Base-by-base conservation (phyloP, 2,329 filamentous ascomycete species). In the Colletotrichum plurivorum region DNA sequence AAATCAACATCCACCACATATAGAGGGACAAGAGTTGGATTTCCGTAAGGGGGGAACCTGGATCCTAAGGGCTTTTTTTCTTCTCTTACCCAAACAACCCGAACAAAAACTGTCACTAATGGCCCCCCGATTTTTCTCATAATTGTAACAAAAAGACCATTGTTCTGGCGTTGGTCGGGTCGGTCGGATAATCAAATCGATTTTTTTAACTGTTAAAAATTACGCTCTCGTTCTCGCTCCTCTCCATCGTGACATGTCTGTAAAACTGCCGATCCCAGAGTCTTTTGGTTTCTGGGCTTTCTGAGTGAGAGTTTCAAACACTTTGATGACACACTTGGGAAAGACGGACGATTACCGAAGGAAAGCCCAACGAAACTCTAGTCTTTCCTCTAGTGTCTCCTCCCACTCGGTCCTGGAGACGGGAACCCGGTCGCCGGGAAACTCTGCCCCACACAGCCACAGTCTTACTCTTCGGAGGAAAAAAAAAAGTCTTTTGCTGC, bases 121-220 rank as follows among this genome's bases (percentile, higher is more conserved):
- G 59, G 51, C 59, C 49, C 49, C 59, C 55, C 20, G 18, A 16
- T 36, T 53, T 62, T 62, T 46, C 9, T 62, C 31, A 36, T 36
- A 62, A 62, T 62, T 54, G 59, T 48, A 39, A 62, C 59, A 62
- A 62, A 62, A 62, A 36, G 59, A 62, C 49, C 59, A 62, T 62
- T 62, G 59, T 62, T 62, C 49, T 62, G 59, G 59, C 59, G 59
- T 62, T 62, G 59, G 59, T 62, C 59, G 59, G 59, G 49, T 46
- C 49, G 49, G 59, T 62, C 59, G 49, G 59, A 62, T 62, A 62
- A 62, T 62, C 59, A 53, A 62, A 36, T 62, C 49, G 39, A 62
- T 31, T 54, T 54, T 62, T 20, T 18, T 46, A 52, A 31, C 31
- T 46, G 59, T 62, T 62, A 39, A 22, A 62, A 62, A 62, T 36